Evolutionary conservation across 495 filamentous ascomycete genomes (phyloP), one percentile per base, ranked within the genome.

Genomic region (Daldinia bambusicola): DNA sequence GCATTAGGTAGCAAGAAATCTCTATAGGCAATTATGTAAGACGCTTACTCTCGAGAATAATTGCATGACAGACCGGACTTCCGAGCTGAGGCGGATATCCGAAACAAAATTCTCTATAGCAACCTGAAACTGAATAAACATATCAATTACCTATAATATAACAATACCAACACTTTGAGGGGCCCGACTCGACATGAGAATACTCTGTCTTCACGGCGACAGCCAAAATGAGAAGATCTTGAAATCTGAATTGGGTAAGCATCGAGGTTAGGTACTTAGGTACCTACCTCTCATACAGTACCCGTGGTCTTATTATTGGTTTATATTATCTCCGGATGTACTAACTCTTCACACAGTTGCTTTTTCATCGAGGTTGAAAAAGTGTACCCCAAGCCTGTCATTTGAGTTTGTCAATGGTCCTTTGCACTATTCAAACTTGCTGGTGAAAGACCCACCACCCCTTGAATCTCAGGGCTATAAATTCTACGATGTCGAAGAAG

Each of bases 141-240:
- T 16, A 26, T 26, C n/a, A n/a, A n/a, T 18, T 18, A n/a, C 4
- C 6, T 14, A 5, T 18, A n/a, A 43, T n/a, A n/a, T n/a, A 16
- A 43, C n/a, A 43, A 4, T 43, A 18, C n/a, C 16, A 43, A 16
- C n/a, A 16, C n/a, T n/a, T 8, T 43, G n/a, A 43, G 16, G 14
- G 2, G 16, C 30, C 4, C 4, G 38, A 30, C n/a, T 12, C 55
- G 76, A 51, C 20, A 89, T 90, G 83, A 84, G 80, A 67, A 75
- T 91, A 59, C 84, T 92, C 45, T 88, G 87, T 64, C 86, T 91
- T 16, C 89, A 91, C 74, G 89, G 87, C 8, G 82, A 83, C 65
- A 89, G 88, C 34, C 90, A 89, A 34, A 89, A 86, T 69, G 83
- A 76, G 41, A 63, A 76, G 0, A 88, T 89, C 62, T 88, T 91